phyloP scores from a whole-genome alignment of 768 basidiomycete species.

The Leccinum arenicola region DNA sequence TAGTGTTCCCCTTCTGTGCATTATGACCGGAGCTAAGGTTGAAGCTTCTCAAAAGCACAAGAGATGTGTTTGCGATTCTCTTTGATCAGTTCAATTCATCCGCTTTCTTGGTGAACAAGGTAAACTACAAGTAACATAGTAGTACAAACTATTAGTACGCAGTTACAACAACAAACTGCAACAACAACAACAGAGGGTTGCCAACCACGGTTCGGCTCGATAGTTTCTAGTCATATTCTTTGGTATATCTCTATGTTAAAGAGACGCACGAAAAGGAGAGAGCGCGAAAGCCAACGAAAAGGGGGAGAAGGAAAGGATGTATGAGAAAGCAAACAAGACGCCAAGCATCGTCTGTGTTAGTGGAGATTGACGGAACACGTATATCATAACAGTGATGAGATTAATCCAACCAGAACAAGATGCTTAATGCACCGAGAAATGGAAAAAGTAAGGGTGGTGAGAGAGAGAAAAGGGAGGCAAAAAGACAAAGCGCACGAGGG shows the following conservation, averaged over 20 bases:
- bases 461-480: background rate
- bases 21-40: slow-evolving; percentile 26
- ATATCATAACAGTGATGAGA: slow-evolving; percentile 4
- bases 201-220: background rate
- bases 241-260: slow-evolving; percentile 26
- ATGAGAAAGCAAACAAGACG: background rate
- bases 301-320: background rate
- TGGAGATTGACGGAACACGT: slow-evolving; percentile 3
- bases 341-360: slow-evolving; percentile 5
- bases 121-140: background rate
- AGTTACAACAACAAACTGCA: background rate
- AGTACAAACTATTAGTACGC: background rate
- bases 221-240: slow-evolving; percentile 15
- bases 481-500: background rate
- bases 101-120: background rate
- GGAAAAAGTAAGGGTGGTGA: background rate
- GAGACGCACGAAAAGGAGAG: background rate
- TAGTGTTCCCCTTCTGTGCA: slow-evolving; percentile 49
- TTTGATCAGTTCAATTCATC: background rate
- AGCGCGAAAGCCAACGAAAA: background rate
- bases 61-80: too few relatives aligned
- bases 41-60: too few relatives aligned
- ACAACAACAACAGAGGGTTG: background rate
- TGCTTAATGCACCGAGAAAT: background rate
- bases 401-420: slow-evolving; percentile 7